Percentiles rank a stretch among this genome's conserved stretches.
Conservation (phyloP, 805 yeast genomes). For the Ogataea trehalophila region DNA sequence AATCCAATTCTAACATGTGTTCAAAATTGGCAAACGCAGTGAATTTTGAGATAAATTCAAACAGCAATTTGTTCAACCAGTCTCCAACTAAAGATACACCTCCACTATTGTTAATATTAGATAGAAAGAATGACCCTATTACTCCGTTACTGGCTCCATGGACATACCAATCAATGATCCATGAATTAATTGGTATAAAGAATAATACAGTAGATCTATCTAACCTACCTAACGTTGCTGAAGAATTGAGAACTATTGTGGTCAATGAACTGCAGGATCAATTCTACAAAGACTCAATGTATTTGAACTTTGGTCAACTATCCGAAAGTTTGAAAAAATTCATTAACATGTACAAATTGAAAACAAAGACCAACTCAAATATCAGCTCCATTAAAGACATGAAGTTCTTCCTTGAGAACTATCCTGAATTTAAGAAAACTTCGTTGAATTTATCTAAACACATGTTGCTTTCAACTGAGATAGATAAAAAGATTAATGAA, state of each 20-base stretch:
- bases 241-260: conserved; percentile 61
- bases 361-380: conserved; percentile 69
- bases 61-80: conserved; percentile 61
- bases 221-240: conserved; percentile 46
- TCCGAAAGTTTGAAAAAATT: conserved; percentile 83
- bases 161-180: conserved; percentile 98
- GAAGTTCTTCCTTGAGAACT: conserved; percentile 85
- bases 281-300: conserved; percentile 79
- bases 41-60: conserved; percentile 48
- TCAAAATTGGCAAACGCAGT: conserved; percentile 67
- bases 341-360: conserved; percentile 74
- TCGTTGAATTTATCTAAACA: conserved; percentile 89
- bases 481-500: conserved; percentile 65
- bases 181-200: conserved; percentile 78
- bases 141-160: conserved; percentile 93
- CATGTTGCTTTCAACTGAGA: conserved; percentile 82
- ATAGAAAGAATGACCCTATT: conserved; percentile 84
- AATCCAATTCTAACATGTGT: conserved; percentile 60
- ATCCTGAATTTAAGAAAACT: conserved; percentile 87
- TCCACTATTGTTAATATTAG: conserved; percentile 71
- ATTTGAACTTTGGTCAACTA: conserved; percentile 88
- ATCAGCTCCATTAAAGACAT: conserved; percentile 81
- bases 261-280: conserved; percentile 65
- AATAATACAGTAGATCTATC: conserved; percentile 76
- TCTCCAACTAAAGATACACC: conserved; percentile 57